A percentile compares a stretch with the other conserved stretches of the same genome.
phyloP scores from a whole-genome alignment of 345 rosid genomes.

The Barbarea vulgaris region DNA sequence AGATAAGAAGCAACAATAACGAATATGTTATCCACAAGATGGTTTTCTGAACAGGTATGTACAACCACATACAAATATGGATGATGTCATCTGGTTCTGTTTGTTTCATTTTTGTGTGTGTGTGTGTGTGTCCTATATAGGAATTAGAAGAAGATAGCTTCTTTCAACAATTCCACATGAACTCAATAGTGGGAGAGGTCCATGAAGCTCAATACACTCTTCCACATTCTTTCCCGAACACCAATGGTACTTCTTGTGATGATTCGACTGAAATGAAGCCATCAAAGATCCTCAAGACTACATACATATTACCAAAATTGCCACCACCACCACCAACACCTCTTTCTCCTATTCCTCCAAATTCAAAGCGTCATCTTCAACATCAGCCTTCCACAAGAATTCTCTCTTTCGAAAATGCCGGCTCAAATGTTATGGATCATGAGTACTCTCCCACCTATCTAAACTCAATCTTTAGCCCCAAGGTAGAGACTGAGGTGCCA shows the following conservation, averaged over 20 bases:
- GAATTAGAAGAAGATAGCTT: slow-evolving; percentile 37
- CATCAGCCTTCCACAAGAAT: slow-evolving; percentile 29
- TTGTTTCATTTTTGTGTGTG: not conserved
- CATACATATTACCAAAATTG: slow-evolving; percentile 27
- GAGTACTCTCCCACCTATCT: slow-evolving; percentile 24
- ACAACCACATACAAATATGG: too few relatives aligned
- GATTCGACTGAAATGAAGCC: slow-evolving; percentile 31
- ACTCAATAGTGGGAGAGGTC: slow-evolving; percentile 24
- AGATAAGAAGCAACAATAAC: slow-evolving; percentile 14
- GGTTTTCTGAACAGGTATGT: slow-evolving; percentile 60
- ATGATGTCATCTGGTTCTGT: not conserved
- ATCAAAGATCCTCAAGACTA: slow-evolving; percentile 35
- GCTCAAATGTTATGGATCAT: slow-evolving; percentile 17
- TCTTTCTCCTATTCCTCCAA: slow-evolving; percentile 1
- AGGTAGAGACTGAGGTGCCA: not conserved
- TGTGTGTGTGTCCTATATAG: not conserved
- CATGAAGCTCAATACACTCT: slow-evolving; percentile 17
- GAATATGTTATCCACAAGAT: slow-evolving; percentile 48
- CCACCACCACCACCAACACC: not conserved
- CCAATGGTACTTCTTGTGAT: slow-evolving; percentile 21
- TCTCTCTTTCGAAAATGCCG: slow-evolving; percentile 32
- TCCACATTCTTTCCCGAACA: slow-evolving; percentile 20
- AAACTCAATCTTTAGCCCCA: slow-evolving; percentile 13
- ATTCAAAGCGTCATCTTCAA: slow-evolving; percentile 21
- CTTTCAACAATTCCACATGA: slow-evolving; percentile 31